Percentiles rank a stretch among this genome's conserved stretches.
These are phyloP conservation scores for Argentina anserina DNA, from an alignment of 306 rosid genomes.

Conservation along the genomic window DNA sequence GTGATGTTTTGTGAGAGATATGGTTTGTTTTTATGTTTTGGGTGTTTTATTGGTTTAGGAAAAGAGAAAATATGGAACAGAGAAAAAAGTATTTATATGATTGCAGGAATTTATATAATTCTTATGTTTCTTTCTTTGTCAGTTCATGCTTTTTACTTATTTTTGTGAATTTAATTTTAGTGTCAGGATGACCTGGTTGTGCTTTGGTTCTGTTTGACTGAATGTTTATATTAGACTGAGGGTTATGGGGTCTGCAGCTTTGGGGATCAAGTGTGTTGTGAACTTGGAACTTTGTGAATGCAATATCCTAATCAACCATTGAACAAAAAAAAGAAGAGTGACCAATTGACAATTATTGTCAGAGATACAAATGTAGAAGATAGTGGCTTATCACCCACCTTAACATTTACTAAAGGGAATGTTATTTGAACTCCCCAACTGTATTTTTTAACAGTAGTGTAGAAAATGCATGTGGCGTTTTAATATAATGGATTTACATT, in stretches of 20 bases:
- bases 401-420: background rate
- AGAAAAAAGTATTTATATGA: slow-evolving; percentile 15
- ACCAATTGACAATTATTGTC: background rate
- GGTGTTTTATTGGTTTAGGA: slow-evolving; percentile 15
- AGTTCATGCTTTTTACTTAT: background rate
- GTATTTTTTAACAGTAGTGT: background rate
- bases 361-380: background rate
- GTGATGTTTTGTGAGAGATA: slow-evolving; percentile 28
- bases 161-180: slow-evolving; percentile 10
- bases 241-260: slow-evolving; percentile 25
- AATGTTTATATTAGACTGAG: slow-evolving; percentile 27
- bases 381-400: background rate
- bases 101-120: slow-evolving; percentile 28
- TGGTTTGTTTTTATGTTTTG: slow-evolving; percentile 23
- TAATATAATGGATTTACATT: background rate
- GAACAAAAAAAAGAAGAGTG: background rate
- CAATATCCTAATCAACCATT: background rate
- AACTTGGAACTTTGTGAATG: slow-evolving; percentile 3
- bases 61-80: background rate
- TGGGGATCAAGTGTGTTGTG: background rate
- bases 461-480: background rate
- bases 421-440: background rate
- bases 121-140: slow-evolving; percentile 11
- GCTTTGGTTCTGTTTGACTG: slow-evolving; percentile 40
- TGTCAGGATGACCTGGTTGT: slow-evolving; percentile 13